Conservation (phyloP, 176 grass and related monocot genomes). For the Zoysia pacifica region DNA sequence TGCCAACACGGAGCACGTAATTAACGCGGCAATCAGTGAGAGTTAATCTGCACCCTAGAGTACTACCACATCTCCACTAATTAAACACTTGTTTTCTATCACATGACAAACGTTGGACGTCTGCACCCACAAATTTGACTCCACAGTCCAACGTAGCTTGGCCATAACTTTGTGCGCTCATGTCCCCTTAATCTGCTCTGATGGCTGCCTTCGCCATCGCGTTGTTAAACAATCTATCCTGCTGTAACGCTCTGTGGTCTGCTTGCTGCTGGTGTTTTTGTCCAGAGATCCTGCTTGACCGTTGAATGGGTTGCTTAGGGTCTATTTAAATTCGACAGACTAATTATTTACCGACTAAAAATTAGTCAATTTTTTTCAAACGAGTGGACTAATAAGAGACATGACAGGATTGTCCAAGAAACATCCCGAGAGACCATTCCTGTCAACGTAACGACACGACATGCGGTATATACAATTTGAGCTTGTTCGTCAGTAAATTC, state of each 20-base stretch:
- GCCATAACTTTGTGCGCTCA: slow-evolving; percentile 12
- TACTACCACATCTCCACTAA: not conserved
- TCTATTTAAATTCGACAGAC: not conserved
- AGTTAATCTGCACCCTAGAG: not conserved
- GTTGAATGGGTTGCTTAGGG: slow-evolving; percentile 25
- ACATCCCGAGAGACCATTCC: slow-evolving; percentile 24
- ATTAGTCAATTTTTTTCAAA: slow-evolving; percentile 11
- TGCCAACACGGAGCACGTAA: slow-evolving; percentile 15
- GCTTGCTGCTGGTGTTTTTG: slow-evolving; percentile 8
- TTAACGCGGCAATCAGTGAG: slow-evolving; percentile 31
- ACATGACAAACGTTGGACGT: slow-evolving; percentile 29
- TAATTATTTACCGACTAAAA: no score
- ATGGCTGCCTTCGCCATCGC: slow-evolving; percentile 24
- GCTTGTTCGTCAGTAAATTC: slow-evolving; percentile 9
- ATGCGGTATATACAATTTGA: not conserved
- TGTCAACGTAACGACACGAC: slow-evolving; percentile 32
- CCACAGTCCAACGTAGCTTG: not conserved
- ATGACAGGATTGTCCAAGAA: slow-evolving; percentile 19
- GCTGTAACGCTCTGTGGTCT: slow-evolving; percentile 37
- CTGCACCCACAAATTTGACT: not conserved
- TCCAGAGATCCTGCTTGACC: slow-evolving; percentile 39
- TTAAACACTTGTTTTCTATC: not conserved
- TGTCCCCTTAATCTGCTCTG: slow-evolving; percentile 29
- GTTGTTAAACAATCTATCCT: slow-evolving; percentile 28
- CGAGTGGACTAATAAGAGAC: not conserved